A percentile compares a stretch with the other conserved stretches of the same genome.
These are phyloP conservation scores for Calonectria hawksworthii DNA, from an alignment of 2,329 filamentous ascomycete genomes.

Conservation along the genomic window DNA sequence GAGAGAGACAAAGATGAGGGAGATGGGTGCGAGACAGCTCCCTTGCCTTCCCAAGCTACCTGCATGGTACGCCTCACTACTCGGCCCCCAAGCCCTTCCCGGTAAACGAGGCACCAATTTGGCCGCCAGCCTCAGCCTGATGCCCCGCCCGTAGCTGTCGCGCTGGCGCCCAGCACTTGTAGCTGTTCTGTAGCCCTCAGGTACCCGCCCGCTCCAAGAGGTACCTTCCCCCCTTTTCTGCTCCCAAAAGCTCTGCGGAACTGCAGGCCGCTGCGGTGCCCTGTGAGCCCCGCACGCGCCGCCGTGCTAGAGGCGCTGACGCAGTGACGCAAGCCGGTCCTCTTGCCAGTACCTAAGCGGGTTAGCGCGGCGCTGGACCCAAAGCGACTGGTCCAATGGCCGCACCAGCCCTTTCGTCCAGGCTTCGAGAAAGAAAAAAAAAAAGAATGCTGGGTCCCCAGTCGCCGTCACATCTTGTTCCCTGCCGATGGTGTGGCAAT, in stretches of 20 bases:
- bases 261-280: slow-evolving; percentile 1
- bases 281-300: slow-evolving; percentile 17
- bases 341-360: neutral
- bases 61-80: slow-evolving; percentile 13
- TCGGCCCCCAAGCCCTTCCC: neutral
- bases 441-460: slow-evolving; percentile 39
- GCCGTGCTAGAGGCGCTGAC: slow-evolving; percentile 17
- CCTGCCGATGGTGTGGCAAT: slow-evolving; percentile 39
- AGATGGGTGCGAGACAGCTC: neutral
- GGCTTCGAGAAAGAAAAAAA: slow-evolving; percentile 42
- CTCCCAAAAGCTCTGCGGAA: slow-evolving; percentile 5
- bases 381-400: slow-evolving; percentile 16
- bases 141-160: slow-evolving; percentile 4
- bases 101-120: slow-evolving; percentile 3
- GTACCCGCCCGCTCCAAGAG: slow-evolving; percentile 15
- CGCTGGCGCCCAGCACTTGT: slow-evolving; percentile 5
- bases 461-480: slow-evolving; percentile 32
- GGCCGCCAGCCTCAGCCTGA: slow-evolving; percentile 21
- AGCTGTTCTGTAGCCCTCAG: slow-evolving; percentile 22
- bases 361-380: slow-evolving; percentile 1
- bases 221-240: neutral
- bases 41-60: slow-evolving; percentile 4
- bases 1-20: neutral
- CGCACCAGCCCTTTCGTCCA: slow-evolving; percentile 37
- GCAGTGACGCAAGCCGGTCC: slow-evolving; percentile 13